Percentiles rank a stretch among this genome's conserved stretches.
phyloP scores from a whole-genome alignment of 352 stramenopile genomes.

The Globisporangium emineosum region DNA sequence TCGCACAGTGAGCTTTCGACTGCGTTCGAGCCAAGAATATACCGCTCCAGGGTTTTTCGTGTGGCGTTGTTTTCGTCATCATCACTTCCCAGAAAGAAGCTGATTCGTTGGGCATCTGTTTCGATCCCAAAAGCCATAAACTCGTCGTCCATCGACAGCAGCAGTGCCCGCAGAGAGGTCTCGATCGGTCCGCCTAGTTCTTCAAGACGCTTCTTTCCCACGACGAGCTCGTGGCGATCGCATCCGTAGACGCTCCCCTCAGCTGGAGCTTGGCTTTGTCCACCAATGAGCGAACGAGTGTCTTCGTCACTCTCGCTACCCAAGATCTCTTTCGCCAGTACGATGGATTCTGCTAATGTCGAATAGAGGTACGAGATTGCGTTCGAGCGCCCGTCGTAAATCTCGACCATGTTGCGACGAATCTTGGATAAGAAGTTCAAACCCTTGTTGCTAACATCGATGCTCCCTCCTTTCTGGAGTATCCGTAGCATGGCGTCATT shows the following conservation, averaged over 20 bases:
- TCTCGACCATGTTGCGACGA: slow-evolving; percentile 31
- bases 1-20: neutral
- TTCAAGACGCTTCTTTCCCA: slow-evolving; percentile 30
- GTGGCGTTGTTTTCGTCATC: slow-evolving; percentile 36
- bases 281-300: slow-evolving; percentile 3
- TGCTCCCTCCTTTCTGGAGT: slow-evolving; percentile 34
- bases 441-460: slow-evolving; percentile 41
- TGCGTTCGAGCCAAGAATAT: slow-evolving; percentile 21
- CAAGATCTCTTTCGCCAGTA: slow-evolving; percentile 31
- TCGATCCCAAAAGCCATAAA: slow-evolving; percentile 78
- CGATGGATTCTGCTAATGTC: slow-evolving; percentile 49
- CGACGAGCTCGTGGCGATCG: slow-evolving; percentile 29
- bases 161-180: slow-evolving; percentile 35
- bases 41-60: slow-evolving; percentile 51
- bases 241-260: slow-evolving; percentile 21
- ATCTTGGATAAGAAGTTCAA: slow-evolving; percentile 29
- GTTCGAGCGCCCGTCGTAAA: slow-evolving; percentile 40
- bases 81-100: slow-evolving; percentile 65
- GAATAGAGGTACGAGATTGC: slow-evolving; percentile 36
- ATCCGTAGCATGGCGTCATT: slow-evolving; percentile 33
- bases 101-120: slow-evolving; percentile 49
- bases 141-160: slow-evolving; percentile 64
- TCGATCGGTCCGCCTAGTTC: slow-evolving; percentile 42
- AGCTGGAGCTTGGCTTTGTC: slow-evolving; percentile 18
- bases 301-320: slow-evolving; percentile 13